A percentile compares a stretch with the other conserved stretches of the same genome.
phyloP scores from a whole-genome alignment of 176 grass and related monocot genomes.

The Zea mays region DNA sequence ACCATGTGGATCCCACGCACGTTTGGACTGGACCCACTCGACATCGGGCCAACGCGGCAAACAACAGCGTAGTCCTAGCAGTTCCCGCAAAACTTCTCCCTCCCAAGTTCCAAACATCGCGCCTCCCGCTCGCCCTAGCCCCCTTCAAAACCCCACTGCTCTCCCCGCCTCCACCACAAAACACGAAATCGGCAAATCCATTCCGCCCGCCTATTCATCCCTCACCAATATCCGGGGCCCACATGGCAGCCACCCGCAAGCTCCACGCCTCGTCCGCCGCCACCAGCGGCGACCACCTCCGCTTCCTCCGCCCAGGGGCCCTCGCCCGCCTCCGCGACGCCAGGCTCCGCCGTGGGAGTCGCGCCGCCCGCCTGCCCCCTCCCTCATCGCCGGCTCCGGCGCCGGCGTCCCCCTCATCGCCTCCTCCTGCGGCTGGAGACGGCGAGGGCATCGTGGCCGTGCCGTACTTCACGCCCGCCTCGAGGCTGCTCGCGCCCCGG shows the following conservation, averaged over 20 bases:
- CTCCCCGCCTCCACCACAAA: not conserved
- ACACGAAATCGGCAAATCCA: not conserved
- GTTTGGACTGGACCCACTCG: too few species aligned
- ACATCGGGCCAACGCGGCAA: too few species aligned
- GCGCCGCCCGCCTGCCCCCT: conserved; percentile 5
- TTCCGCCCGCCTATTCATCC: not conserved
- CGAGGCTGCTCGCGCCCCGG: conserved; percentile 30
- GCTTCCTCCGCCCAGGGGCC: conserved; percentile 73
- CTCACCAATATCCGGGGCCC: not conserved
- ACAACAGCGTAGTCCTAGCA: not conserved
- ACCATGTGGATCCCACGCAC: too few species aligned
- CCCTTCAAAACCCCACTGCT: conserved; percentile 37
- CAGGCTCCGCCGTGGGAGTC: conserved; percentile 33
- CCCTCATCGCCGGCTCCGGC: conserved; percentile 13
- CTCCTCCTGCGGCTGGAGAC: not conserved
- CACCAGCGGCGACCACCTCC: conserved; percentile 48
- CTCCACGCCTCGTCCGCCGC: conserved; percentile 17
- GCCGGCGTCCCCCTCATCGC: not conserved
- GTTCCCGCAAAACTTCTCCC: conserved; percentile 24
- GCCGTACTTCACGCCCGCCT: conserved; percentile 45
- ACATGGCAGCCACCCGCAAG: conserved; percentile 51
- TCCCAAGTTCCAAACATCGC: conserved; percentile 15
- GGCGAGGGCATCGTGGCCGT: not conserved
- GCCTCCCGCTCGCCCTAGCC: conserved; percentile 36
- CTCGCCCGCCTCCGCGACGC: conserved; percentile 68